phyloP scores from a whole-genome alignment of 345 rosid species.

The Hibiscus tridactylites region DNA sequence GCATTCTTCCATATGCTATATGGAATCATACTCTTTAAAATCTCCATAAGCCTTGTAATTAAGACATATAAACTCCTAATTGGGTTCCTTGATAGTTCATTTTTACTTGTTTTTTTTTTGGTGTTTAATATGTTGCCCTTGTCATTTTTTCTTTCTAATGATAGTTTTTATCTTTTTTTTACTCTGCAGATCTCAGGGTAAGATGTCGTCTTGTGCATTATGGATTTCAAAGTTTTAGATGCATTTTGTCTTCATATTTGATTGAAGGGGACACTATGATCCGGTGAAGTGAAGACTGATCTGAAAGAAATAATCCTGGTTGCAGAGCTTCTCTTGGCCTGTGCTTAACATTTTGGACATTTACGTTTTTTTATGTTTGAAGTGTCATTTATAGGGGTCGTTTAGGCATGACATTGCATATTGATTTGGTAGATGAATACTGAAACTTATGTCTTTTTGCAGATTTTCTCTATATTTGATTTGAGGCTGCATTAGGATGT shows the following conservation, averaged over 20 bases:
- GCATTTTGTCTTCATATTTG: neutral
- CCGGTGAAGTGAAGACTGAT: conserved; percentile 10
- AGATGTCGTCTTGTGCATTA: conserved; percentile 22
- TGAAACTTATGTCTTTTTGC: neutral
- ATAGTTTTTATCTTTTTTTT: conserved; percentile 11
- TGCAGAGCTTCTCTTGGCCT: neutral
- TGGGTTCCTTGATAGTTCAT: neutral
- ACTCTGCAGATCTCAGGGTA: conserved; percentile 92
- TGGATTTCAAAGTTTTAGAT: conserved; percentile 15
- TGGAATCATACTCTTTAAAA: neutral
- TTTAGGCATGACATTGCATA: neutral
- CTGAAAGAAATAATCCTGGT: neutral
- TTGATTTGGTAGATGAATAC: neutral
- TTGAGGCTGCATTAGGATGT: neutral
- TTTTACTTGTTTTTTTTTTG: neutral
- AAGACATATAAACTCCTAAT: neutral
- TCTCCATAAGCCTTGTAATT: neutral
- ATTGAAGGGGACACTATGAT: neutral
- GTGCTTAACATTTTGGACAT: neutral
- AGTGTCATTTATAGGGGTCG: neutral
- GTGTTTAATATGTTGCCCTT: neutral
- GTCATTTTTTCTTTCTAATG: conserved; percentile 6
- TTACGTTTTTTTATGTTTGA: neutral
- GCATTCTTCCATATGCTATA: conserved; percentile 10
- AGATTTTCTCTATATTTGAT: neutral